These are phyloP conservation scores for Boletus sp. DNA, from an alignment of 768 basidiomycete species.

Conservation along the genomic window DNA sequence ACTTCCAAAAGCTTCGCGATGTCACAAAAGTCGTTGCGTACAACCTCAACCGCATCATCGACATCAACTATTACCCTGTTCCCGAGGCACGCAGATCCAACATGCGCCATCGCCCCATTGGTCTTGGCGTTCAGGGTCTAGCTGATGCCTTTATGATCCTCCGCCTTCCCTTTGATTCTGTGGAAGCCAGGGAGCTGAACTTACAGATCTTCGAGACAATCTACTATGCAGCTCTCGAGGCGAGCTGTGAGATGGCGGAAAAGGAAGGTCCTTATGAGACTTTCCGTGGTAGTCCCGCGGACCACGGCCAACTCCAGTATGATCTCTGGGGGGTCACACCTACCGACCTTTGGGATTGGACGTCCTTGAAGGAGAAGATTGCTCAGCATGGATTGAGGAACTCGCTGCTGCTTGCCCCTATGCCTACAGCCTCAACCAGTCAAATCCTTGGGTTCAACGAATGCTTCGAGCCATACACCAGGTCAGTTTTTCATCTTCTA, in stretches of 20 bases:
- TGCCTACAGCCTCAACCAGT: conserved; percentile 98
- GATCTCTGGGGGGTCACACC: conserved; percentile 96
- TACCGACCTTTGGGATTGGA: conserved; percentile 93
- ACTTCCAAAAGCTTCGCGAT: conserved; percentile 94
- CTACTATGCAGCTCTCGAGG: conserved; percentile 92
- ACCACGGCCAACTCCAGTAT: conserved; percentile 84
- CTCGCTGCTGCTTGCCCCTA: conserved; percentile 90
- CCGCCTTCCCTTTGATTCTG: conserved; percentile 92
- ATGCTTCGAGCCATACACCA: conserved; percentile 98
- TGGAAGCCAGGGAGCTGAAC: conserved; percentile 84
- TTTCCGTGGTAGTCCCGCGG: conserved; percentile 88
- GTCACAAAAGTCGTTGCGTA: conserved; percentile 89
- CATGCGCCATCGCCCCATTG: conserved; percentile 96
- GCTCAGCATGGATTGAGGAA: conserved; percentile 80
- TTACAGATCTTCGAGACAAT: conserved; percentile 98
- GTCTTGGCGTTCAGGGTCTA: conserved; percentile 95
- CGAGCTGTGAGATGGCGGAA: conserved; percentile 83
- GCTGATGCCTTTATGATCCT: conserved; percentile 98
- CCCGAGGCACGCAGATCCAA: conserved; percentile 90
- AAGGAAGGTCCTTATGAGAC: conserved; percentile 83
- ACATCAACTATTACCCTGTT: conserved; percentile 93
- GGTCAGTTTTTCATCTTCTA: conserved; percentile 41
- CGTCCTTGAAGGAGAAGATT: conserved; percentile 81
- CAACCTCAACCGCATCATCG: conserved; percentile 95
- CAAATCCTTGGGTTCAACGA: conserved; percentile 99